phyloP scores from a whole-genome alignment of 1,139 yeast genomes.

The Suhomyces terraborum region DNA sequence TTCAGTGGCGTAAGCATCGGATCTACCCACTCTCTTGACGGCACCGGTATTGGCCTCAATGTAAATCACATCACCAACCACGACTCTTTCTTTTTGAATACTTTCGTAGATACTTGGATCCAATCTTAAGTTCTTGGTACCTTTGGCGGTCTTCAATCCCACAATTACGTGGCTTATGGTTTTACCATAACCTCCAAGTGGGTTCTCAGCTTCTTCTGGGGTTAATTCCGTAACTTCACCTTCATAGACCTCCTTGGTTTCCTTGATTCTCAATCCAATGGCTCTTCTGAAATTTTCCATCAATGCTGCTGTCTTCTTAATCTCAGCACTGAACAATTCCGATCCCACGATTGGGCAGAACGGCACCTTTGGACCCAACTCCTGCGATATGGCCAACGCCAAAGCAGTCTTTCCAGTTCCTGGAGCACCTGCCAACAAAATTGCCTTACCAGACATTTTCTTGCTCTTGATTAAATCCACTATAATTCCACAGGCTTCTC shows the following conservation, averaged over 20 bases:
- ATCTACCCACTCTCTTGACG: constrained; percentile 95
- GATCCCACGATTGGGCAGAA: constrained; percentile 97
- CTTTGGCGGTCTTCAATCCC: constrained; percentile 93
- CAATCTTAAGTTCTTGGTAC: constrained; percentile 86
- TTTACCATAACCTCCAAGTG: constrained; percentile 96
- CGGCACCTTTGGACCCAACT: constrained; percentile 97
- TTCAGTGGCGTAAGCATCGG: constrained; percentile 98
- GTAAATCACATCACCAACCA: constrained; percentile 95
- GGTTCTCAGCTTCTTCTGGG: constrained; percentile 97
- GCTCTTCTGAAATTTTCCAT: constrained; percentile 98
- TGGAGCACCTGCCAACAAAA: constrained; percentile 93
- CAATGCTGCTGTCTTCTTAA: constrained; percentile 92
- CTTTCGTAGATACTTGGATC: constrained; percentile 97
- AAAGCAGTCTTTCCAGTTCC: constrained; percentile 98
- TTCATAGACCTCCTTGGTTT: constrained; percentile 96
- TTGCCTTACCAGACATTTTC: constrained; percentile 96
- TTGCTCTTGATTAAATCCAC: constrained; percentile 92
- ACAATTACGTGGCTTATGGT: constrained; percentile 92
- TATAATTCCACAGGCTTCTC: constrained; percentile 96
- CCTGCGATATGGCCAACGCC: constrained; percentile 95
- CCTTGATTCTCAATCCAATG: constrained; percentile 92
- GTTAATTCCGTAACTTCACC: constrained; percentile 97
- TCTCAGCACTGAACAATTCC: constrained; percentile 94
- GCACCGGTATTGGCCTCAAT: constrained; percentile 98
- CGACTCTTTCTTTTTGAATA: constrained; percentile 91